Base-by-base conservation (phyloP, 2,329 filamentous ascomycete species). In the Dactylellina haptotyla region DNA sequence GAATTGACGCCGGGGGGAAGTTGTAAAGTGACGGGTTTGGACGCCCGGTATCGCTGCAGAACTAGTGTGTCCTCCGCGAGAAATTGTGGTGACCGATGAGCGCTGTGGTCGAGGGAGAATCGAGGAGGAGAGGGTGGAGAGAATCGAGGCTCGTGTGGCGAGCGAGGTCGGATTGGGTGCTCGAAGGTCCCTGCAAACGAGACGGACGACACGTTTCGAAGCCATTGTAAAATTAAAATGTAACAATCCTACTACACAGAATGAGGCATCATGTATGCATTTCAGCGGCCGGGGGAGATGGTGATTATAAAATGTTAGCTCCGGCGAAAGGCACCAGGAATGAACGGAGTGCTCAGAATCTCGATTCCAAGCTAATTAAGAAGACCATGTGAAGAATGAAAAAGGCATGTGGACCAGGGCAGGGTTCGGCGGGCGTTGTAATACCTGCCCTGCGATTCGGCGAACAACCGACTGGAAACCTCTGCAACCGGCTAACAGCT, bases 331-430 rank as follows among this genome's bases (percentile, higher is more conserved):
- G 12, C 26, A 25, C 23, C 32, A 37, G 18, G 32, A 6, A 64
- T 34, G 16, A 46, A 54, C 18, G 41, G 23, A 28, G 12, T 23
- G 43, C 30, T 64, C 59, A 25, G 34, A 20, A 25, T 12, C 39
- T 46, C 32, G 43, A n/a, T n/a, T n/a, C n/a, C n/a, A n/a, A n/a
- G n/a, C n/a, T n/a, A n/a, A n/a, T n/a, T n/a, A n/a, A n/a, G n/a
- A n/a, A n/a, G 48, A 43, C 62, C 67, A 72, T 65, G 67, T 72
- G 67, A 72, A 64, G 58, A 59, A 45, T 51, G 45, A 58, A 67
- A 58, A 57, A 58, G 53, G 45, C 63, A 67, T 59, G 54, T 67
- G 63, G 53, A 46, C 43, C 43, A 59, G 53, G 43, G 53, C 43
- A 58, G 62, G 53, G 62, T 56, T 64, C 37, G 54, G 57, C 18